A percentile compares a stretch with the other conserved stretches of the same genome.
These are phyloP conservation scores for Rhodosporidiobolus sp. DNA, from an alignment of 768 basidiomycete genomes.

Conservation along the genomic window DNA sequence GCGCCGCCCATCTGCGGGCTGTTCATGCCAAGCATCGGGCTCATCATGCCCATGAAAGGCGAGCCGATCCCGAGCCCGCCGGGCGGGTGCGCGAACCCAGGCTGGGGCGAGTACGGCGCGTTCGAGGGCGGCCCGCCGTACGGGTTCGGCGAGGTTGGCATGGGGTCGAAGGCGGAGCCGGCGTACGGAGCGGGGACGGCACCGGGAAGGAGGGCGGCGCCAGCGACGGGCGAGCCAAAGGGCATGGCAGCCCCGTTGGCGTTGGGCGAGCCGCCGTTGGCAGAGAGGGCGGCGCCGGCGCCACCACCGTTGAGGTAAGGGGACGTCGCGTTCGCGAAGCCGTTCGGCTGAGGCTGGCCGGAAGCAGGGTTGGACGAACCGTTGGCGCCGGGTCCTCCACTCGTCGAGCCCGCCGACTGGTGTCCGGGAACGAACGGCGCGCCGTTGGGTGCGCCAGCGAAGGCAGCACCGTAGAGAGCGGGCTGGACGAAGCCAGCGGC, in stretches of 20 bases:
- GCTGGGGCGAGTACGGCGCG: constrained; percentile 7
- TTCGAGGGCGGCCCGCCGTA: constrained; percentile 7
- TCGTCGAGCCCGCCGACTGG: constrained; percentile 5
- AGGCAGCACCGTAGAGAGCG: constrained; percentile 5
- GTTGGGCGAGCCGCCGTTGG: background rate
- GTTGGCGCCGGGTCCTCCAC: background rate
- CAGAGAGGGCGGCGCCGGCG: background rate
- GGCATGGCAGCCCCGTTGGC: constrained; percentile 6
- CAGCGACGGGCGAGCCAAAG: constrained; percentile 7
- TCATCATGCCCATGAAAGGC: constrained; percentile 37
- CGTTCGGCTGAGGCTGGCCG: background rate
- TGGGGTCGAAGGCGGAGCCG: constrained; percentile 18
- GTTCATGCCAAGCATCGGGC: constrained; percentile 22
- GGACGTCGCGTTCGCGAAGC: constrained; percentile 14
- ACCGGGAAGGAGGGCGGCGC: background rate
- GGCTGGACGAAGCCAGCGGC: background rate
- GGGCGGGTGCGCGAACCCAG: constrained; percentile 1
- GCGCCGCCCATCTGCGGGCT: constrained; percentile 28
- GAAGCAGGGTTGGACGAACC: no score
- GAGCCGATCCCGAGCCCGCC: constrained; percentile 13
- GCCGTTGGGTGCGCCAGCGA: background rate
- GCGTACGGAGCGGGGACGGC: constrained; percentile 1
- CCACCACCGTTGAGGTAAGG: constrained; percentile 10
- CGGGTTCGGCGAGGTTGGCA: constrained; percentile 25
- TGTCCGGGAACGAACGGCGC: constrained; percentile 8